These are phyloP conservation scores for Diospyros kaki DNA, from an alignment of 148 eudicot genomes.

Conservation along the genomic window DNA sequence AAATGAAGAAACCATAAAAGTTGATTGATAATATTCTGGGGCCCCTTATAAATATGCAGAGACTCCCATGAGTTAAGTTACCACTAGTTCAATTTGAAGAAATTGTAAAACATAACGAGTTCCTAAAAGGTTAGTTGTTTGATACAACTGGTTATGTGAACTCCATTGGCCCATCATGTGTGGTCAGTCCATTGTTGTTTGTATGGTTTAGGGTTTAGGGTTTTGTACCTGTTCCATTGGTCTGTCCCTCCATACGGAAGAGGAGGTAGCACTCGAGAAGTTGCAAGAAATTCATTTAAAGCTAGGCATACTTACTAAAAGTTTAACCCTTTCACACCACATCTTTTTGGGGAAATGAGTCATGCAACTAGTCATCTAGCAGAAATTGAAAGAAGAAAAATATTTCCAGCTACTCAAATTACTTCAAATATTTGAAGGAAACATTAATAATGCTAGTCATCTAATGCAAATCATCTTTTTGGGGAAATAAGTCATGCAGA, in stretches of 20 bases:
- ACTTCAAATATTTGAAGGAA: background rate
- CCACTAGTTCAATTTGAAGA: background rate
- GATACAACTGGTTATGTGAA: background rate
- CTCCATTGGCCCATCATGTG: background rate
- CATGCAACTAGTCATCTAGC: background rate
- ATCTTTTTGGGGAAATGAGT: too few relatives aligned
- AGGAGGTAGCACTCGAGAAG: background rate
- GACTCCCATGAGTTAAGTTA: background rate
- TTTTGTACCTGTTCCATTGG: background rate
- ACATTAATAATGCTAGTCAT: too few relatives aligned
- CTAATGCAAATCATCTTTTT: too few relatives aligned
- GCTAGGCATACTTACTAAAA: background rate
- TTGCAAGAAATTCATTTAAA: background rate
- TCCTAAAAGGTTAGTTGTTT: conserved; percentile 2
- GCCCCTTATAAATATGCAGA: background rate
- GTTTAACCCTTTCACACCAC: background rate
- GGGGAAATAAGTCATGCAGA: background rate
- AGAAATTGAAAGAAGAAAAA: background rate
- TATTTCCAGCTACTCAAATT: background rate
- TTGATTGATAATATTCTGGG: background rate
- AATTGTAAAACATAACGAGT: background rate
- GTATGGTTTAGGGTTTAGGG: too few relatives aligned
- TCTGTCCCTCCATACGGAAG: background rate
- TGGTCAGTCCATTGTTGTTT: background rate
- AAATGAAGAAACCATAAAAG: background rate